A percentile compares a stretch with the other conserved stretches of the same genome.
These are phyloP conservation scores for Scedosporium apiospermum DNA, from an alignment of 2,329 filamentous ascomycete genomes.

Conservation along the genomic window DNA sequence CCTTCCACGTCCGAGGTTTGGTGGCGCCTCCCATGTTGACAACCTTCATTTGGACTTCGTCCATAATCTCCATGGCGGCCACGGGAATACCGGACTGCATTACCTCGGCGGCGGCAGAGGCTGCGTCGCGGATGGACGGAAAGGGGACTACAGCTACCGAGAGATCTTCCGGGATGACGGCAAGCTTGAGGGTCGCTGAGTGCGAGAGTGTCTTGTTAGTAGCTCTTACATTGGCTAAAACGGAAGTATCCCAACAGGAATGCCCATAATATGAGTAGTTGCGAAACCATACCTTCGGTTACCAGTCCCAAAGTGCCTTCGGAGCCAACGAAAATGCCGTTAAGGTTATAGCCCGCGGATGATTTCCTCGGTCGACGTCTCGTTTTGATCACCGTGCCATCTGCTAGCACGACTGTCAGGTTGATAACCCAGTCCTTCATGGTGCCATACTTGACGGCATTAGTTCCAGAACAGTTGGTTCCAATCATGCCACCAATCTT, in stretches of 20 bases:
- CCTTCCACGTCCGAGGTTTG: slow-evolving; percentile 60
- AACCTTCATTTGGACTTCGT: slow-evolving; percentile 78
- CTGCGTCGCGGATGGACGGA: slow-evolving; percentile 66
- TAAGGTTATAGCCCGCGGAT: slow-evolving; percentile 76
- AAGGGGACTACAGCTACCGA: slow-evolving; percentile 76
- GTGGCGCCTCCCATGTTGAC: slow-evolving; percentile 68
- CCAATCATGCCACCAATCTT: slow-evolving; percentile 79
- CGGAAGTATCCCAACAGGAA: no score
- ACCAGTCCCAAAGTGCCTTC: slow-evolving; percentile 76
- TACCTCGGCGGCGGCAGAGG: slow-evolving; percentile 63
- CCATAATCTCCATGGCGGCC: slow-evolving; percentile 77
- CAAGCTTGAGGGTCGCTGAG: slow-evolving; percentile 66
- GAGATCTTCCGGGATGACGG: slow-evolving; percentile 65
- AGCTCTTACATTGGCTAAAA: no score
- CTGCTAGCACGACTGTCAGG: slow-evolving; percentile 69
- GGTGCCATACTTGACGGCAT: slow-evolving; percentile 71
- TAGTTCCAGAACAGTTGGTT: slow-evolving; percentile 70
- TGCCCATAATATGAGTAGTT: neutral
- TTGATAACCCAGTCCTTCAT: slow-evolving; percentile 89
- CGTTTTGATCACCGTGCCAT: slow-evolving; percentile 73
- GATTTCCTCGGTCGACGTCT: slow-evolving; percentile 69
- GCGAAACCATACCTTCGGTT: slow-evolving; percentile 48
- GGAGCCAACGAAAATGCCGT: slow-evolving; percentile 68
- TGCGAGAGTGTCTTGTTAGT: slow-evolving; percentile 11
- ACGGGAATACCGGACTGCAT: slow-evolving; percentile 66